A percentile compares a stretch with the other conserved stretches of the same genome.
Conservation (phyloP, 2,329 filamentous ascomycete species). For the Cladophialophora yegresii region DNA sequence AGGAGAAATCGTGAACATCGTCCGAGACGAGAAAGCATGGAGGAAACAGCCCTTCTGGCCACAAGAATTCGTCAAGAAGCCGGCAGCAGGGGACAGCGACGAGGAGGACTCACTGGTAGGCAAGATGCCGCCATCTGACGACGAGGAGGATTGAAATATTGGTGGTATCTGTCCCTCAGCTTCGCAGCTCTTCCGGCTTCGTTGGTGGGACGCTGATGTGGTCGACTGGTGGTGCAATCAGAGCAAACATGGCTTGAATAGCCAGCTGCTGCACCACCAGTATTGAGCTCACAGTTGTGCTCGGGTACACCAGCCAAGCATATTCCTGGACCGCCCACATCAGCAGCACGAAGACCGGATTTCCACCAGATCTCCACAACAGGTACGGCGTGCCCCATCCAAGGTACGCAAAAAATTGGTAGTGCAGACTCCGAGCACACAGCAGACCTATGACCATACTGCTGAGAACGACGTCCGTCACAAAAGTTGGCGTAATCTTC, state of each 20-base stretch:
- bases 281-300: slow-evolving; percentile 64
- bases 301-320: slow-evolving; percentile 95
- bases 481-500: slow-evolving; percentile 68
- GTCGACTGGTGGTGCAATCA: slow-evolving; percentile 32
- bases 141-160: slow-evolving; percentile 40
- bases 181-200: slow-evolving; percentile 15
- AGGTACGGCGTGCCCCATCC: slow-evolving; percentile 87
- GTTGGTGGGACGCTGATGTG: slow-evolving; percentile 26
- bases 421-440: slow-evolving; percentile 85
- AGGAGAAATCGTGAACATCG: slow-evolving; percentile 90
- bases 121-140: slow-evolving; percentile 80
- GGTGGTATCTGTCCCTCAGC: slow-evolving; percentile 15
- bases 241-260: slow-evolving; percentile 56
- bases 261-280: slow-evolving; percentile 72
- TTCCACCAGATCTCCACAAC: slow-evolving; percentile 74
- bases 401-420: slow-evolving; percentile 92
- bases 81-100: slow-evolving; percentile 63
- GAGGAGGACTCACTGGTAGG: slow-evolving; percentile 78
- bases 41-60: slow-evolving; percentile 89
- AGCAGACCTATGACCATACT: slow-evolving; percentile 78
- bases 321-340: slow-evolving; percentile 82
- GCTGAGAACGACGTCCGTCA: slow-evolving; percentile 74
- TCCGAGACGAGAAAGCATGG: slow-evolving; percentile 89
- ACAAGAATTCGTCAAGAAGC: slow-evolving; percentile 70
- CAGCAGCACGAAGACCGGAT: slow-evolving; percentile 65